A percentile compares a stretch with the other conserved stretches of the same genome.
Conservation (phyloP, 2,329 filamentous ascomycete species). For the Diplodia seriata region DNA sequence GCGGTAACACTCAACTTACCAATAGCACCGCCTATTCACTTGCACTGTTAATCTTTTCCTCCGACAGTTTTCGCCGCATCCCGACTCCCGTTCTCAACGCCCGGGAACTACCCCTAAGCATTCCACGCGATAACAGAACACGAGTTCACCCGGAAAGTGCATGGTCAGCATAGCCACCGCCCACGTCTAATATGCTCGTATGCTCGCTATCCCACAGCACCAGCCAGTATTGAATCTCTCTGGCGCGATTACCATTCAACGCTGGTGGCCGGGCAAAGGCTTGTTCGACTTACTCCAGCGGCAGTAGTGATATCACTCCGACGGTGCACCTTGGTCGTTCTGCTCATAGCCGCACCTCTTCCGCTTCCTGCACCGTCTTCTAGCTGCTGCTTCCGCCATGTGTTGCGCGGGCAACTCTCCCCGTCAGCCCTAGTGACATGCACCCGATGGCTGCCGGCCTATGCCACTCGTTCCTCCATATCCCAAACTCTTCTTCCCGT, state of each 20-base stretch:
- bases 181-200: too few species aligned
- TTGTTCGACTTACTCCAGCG: not conserved
- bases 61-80: not conserved
- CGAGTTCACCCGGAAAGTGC: not conserved
- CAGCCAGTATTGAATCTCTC: not conserved
- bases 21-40: not conserved
- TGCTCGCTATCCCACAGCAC: not conserved
- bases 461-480: not conserved
- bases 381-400: not conserved
- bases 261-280: not conserved
- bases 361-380: not conserved
- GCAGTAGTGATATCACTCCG: not conserved
- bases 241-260: not conserved
- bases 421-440: not conserved
- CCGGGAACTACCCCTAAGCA: not conserved
- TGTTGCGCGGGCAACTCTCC: not conserved
- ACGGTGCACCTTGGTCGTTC: not conserved
- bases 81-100: not conserved
- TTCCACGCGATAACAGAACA: not conserved
- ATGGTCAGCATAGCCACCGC: constrained; percentile 7
- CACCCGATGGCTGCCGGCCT: not conserved
- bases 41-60: not conserved
- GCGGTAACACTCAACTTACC: not conserved
- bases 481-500: too few species aligned
- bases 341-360: not conserved